Conservation (phyloP, 768 basidiomycete genomes). For the Tylopilus sp. region DNA sequence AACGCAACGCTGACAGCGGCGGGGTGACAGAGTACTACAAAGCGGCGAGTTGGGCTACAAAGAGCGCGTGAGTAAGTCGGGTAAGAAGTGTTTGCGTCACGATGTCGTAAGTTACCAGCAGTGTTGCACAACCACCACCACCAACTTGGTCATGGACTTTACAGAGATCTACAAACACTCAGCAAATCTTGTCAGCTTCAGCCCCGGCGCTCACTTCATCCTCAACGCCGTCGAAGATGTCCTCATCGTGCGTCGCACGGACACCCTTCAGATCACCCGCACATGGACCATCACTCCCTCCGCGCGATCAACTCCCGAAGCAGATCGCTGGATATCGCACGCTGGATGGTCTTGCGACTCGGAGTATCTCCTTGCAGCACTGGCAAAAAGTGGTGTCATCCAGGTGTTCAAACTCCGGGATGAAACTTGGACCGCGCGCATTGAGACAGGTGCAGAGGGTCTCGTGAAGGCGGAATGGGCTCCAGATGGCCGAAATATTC, state of each 20-base stretch:
- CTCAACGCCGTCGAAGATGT: slow-evolving; percentile 76
- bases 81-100: not conserved
- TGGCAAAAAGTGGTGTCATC: slow-evolving; percentile 65
- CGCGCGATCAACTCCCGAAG: slow-evolving; percentile 38
- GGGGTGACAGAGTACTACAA: slow-evolving; percentile 3
- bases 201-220: slow-evolving; percentile 84
- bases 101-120: too few relatives aligned
- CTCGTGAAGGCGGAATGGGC: slow-evolving; percentile 89
- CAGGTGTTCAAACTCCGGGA: slow-evolving; percentile 78
- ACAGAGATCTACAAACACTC: slow-evolving; percentile 83
- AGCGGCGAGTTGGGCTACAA: too few relatives aligned
- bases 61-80: not conserved
- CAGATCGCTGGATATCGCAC: slow-evolving; percentile 58
- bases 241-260: slow-evolving; percentile 78
- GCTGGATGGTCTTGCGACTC: slow-evolving; percentile 87
- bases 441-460: slow-evolving; percentile 81
- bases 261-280: slow-evolving; percentile 78
- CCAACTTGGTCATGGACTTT: slow-evolving; percentile 60
- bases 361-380: slow-evolving; percentile 80
- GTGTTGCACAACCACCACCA: too few relatives aligned
- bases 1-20: slow-evolving; percentile 18
- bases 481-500: slow-evolving; percentile 73
- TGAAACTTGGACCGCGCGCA: slow-evolving; percentile 72
- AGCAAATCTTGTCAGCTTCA: slow-evolving; percentile 69
- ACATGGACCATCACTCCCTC: slow-evolving; percentile 69